Percentiles rank a stretch among this genome's conserved stretches.
These are phyloP conservation scores for Xylaria sp. DNA, from an alignment of 2,329 filamentous ascomycete species.

Conservation along the genomic window DNA sequence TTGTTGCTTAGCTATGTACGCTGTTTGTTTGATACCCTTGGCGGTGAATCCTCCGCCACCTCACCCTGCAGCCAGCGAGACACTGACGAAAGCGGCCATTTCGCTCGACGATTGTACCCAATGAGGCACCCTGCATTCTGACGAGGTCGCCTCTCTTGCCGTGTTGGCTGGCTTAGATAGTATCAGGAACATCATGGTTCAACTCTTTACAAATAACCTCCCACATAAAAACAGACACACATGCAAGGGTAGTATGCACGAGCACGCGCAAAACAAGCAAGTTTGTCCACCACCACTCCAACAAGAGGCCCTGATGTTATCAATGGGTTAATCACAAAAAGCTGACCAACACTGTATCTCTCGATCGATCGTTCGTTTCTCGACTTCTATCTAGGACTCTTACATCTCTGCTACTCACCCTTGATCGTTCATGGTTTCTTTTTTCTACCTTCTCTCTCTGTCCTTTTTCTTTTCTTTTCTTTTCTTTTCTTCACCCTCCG, in stretches of 20 bases:
- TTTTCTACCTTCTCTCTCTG: not conserved
- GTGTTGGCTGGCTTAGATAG: conserved; percentile 13
- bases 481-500: conserved; percentile 7
- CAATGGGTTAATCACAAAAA: conserved; percentile 18
- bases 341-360: not conserved
- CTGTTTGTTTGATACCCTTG: conserved; percentile 33
- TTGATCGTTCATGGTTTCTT: conserved; percentile 1
- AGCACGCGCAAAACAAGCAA: conserved; percentile 31
- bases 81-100: conserved; percentile 33
- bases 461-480: conserved; percentile 5
- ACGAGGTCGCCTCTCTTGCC: conserved; percentile 28
- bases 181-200: conserved; percentile 25
- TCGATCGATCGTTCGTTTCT: not conserved
- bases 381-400: conserved; percentile 10
- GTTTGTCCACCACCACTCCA: conserved; percentile 30
- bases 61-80: conserved; percentile 38
- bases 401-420: conserved; percentile 11
- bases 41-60: conserved; percentile 39
- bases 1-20: conserved; percentile 9
- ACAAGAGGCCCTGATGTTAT: conserved; percentile 23
- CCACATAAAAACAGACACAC: conserved; percentile 26
- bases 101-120: conserved; percentile 32
- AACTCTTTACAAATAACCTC: conserved; percentile 32
- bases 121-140: conserved; percentile 29
- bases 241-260: conserved; percentile 30